phyloP scores from a whole-genome alignment of 768 basidiomycete genomes.

The Favolaschia claudopus region DNA sequence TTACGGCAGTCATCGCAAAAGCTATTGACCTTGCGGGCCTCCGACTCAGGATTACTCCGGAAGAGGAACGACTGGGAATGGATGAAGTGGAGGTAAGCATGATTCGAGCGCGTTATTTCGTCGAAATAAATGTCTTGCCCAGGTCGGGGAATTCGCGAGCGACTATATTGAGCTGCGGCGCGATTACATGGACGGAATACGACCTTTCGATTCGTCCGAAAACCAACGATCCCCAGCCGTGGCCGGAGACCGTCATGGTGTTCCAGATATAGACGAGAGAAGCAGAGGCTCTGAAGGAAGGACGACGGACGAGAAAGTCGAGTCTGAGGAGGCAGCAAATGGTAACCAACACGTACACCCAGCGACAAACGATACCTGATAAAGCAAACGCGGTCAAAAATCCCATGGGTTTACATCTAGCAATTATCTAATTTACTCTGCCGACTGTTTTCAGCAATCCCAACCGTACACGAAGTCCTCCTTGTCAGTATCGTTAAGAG shows the following conservation, averaged over 20 bases:
- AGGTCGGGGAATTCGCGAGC: constrained; percentile 76
- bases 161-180: constrained; percentile 77
- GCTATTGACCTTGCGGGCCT: constrained; percentile 62
- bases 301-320: constrained; percentile 13
- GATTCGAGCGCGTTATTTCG: not conserved
- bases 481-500: not conserved
- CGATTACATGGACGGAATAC: constrained; percentile 65
- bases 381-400: no score
- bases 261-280: constrained; percentile 40
- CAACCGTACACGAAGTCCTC: constrained; percentile 71
- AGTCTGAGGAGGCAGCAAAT: constrained; percentile 2
- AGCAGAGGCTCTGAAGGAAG: constrained; percentile 9
- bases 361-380: no score
- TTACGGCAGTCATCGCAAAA: constrained; percentile 69
- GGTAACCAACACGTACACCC: constrained; percentile 26
- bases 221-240: constrained; percentile 34
- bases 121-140: not conserved
- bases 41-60: constrained; percentile 57
- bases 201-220: constrained; percentile 43
- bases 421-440: not conserved
- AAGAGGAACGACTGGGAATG: constrained; percentile 69
- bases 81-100: constrained; percentile 72
- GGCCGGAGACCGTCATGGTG: constrained; percentile 49
- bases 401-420: no score
- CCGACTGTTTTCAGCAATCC: constrained; percentile 64